Evolutionary conservation across 2,329 filamentous ascomycete genomes (phyloP).

Genomic region (Aspergillus fumigatus): DNA sequence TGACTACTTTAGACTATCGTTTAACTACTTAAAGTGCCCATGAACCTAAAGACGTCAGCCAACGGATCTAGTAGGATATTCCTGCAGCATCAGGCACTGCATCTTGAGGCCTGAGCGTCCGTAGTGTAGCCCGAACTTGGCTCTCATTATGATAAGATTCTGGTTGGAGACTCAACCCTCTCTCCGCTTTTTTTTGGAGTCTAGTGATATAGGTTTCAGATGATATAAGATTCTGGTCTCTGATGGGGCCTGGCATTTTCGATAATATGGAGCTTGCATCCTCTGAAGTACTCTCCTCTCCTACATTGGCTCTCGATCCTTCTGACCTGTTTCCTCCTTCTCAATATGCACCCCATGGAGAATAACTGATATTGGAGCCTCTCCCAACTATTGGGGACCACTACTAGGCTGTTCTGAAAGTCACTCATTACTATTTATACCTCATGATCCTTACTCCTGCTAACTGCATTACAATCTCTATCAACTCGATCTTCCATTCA

Average conservation of each 20-base stretch:
- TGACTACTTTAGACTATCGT: background rate
- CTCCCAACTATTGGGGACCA: background rate
- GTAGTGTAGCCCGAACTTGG: background rate
- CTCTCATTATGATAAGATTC: background rate
- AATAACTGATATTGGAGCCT: background rate
- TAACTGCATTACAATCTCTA: background rate
- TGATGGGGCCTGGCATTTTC: too few species aligned
- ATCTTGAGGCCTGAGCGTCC: background rate
- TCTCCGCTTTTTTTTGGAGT: background rate
- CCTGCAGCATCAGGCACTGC: too few species aligned
- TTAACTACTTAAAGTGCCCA: background rate
- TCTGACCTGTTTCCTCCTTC: background rate
- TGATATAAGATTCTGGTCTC: background rate
- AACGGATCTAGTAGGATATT: too few species aligned
- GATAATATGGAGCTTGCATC: background rate
- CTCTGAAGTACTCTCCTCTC: background rate
- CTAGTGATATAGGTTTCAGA: background rate
- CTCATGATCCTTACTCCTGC: background rate
- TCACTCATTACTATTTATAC: background rate
- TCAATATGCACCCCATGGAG: background rate
- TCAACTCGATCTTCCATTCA: background rate
- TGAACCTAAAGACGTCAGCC: background rate
- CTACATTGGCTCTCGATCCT: background rate
- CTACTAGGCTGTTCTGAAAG: background rate
- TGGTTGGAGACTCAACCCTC: background rate